Base-by-base conservation (phyloP, 1,284 basidiomycete species). In the Trichosporon sp. region DNA sequence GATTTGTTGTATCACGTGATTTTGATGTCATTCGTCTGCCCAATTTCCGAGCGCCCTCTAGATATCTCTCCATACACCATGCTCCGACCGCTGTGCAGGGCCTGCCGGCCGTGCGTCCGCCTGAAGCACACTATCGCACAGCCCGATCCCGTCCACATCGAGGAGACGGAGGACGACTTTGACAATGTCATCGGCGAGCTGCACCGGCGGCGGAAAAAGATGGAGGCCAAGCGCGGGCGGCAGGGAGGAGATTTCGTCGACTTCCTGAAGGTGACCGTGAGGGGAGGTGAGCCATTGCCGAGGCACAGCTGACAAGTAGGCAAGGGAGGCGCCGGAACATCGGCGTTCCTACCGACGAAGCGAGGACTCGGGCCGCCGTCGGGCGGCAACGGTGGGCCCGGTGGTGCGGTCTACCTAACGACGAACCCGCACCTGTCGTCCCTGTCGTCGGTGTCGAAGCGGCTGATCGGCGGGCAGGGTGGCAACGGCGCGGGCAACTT, bases 361-460 rank as follows among this genome's bases (percentile, higher is more conserved):
- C 70, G 67, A 15, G 87, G 89, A 0, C 88, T 89, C 71, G 93
- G 93, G 0, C 92, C 92, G 0, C 92, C 94, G 0, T 92, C 92
- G 11, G 95, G 95, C 1, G 95, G 94, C 0, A 91, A 91, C 73
- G 95, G 95, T 21, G 95, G 93, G 0, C 87, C 87, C 62, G 95
- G 95, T 29, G 93, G 92, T 1, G 89, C 91, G 72, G 89, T 98
- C 34, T 93, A 93, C 80, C 87, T 98, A 73, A 83, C 89, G 60
- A 91, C 93, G 1, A 90, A 90, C 0, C 85, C 89, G 0, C 86
- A 88, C 38, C 84, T 97, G 13, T 92, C 91, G 0, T 91, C 90
- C 0, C 89, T 98, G 31, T 87, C 90, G 7, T 86, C 89, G 1
- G 86, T 97, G 0, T 83, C 89, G 0, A 88, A 88, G 70, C 88